Evolutionary conservation across 2,329 filamentous ascomycete genomes (phyloP).

Genomic region (Trichoderma hamatum): DNA sequence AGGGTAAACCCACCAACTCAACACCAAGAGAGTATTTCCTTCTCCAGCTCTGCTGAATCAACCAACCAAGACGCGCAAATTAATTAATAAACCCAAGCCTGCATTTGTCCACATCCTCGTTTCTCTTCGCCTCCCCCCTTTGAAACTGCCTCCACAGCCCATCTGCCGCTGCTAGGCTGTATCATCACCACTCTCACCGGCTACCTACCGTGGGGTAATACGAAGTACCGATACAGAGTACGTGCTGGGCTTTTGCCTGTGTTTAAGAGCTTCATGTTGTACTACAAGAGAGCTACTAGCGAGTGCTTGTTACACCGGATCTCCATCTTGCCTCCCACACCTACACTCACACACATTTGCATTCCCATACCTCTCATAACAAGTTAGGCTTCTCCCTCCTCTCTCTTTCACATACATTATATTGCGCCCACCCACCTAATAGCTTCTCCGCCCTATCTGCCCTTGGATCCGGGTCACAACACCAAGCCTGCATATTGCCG

Average conservation of each 20-base stretch:
- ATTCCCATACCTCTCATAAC: not conserved
- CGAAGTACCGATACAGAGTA: not conserved
- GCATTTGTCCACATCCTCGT: conserved; percentile 4
- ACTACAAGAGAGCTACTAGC: not conserved
- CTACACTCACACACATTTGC: not conserved
- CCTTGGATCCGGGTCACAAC: conserved; percentile 22
- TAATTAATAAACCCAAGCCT: not conserved
- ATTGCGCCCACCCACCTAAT: not conserved
- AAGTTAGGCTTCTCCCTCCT: no score
- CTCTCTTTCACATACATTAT: not conserved
- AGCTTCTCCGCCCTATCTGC: conserved; percentile 9
- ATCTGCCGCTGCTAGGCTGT: not conserved
- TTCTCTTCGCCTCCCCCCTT: not conserved
- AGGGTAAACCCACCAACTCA: conserved; percentile 5
- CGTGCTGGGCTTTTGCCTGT: not conserved
- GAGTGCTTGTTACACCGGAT: not conserved
- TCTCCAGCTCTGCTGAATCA: not conserved
- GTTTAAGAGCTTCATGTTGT: not conserved
- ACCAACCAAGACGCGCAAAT: not conserved
- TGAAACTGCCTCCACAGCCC: not conserved
- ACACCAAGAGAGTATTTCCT: not conserved
- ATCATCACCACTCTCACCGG: not conserved
- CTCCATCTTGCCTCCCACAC: not conserved
- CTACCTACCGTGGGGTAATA: not conserved
- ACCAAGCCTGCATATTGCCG: conserved; percentile 22